Evolutionary conservation across 441 rosid species (phyloP).

Genomic region (Erodium trifolium): DNA sequence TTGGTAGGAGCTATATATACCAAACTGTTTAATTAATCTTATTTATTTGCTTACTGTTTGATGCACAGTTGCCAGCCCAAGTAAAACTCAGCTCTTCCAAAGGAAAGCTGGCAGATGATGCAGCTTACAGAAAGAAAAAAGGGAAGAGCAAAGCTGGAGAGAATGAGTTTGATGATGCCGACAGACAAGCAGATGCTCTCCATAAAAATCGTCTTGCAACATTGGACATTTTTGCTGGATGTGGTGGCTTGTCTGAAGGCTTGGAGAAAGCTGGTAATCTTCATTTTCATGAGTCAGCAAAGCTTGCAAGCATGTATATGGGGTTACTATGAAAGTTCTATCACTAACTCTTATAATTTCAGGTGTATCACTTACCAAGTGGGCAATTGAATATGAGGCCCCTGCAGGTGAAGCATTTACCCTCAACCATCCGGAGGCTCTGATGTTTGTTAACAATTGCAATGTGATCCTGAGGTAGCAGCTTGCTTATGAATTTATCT

Average conservation of each 20-base stretch:
- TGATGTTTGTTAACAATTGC: constrained; percentile 67
- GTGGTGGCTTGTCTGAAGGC: constrained; percentile 93
- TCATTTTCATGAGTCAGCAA: constrained; percentile 1
- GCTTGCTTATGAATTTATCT: not conserved
- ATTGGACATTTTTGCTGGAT: constrained; percentile 84
- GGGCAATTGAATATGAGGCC: constrained; percentile 94
- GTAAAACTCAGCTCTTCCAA: constrained; percentile 48
- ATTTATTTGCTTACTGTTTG: not conserved
- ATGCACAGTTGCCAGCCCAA: constrained; percentile 51
- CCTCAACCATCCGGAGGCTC: constrained; percentile 66
- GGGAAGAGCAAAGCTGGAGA: constrained; percentile 70
- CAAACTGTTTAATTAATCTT: not conserved
- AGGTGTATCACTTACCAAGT: constrained; percentile 71
- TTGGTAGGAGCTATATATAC: not conserved
- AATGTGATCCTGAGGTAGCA: constrained; percentile 78
- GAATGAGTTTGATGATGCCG: constrained; percentile 24
- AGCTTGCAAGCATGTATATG: not conserved
- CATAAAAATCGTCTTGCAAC: constrained; percentile 44
- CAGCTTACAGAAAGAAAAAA: constrained; percentile 59
- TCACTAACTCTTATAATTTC: constrained; percentile 14
- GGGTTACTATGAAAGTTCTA: not conserved
- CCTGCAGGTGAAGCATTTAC: constrained; percentile 88
- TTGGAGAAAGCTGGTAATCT: constrained; percentile 51
- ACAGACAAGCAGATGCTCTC: constrained; percentile 32
- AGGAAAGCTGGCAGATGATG: constrained; percentile 33